A percentile compares a stretch with the other conserved stretches of the same genome.
Evolutionary conservation across 345 rosid species (phyloP).

Genomic region (Eutrema heterophyllum): DNA sequence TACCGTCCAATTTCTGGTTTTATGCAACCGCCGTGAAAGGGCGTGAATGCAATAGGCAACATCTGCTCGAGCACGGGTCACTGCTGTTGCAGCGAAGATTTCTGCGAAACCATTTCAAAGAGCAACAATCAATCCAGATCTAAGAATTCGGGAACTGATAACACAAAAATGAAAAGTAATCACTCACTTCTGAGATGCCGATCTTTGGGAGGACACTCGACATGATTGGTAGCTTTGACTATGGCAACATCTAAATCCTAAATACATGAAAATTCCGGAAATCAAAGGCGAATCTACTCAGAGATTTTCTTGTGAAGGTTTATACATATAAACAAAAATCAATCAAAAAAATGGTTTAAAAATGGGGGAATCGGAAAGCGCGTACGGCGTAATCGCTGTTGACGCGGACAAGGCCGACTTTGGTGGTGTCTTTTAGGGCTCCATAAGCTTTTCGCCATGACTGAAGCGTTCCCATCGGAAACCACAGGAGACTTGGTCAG

Average conservation of each 20-base stretch:
- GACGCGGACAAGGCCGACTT: slow-evolving; percentile 99
- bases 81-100: slow-evolving; percentile 64
- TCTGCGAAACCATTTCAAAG: slow-evolving; percentile 38
- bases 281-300: slow-evolving; percentile 16
- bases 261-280: slow-evolving; percentile 8
- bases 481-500: slow-evolving; percentile 29
- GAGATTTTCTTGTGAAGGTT: neutral
- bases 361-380: neutral
- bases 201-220: slow-evolving; percentile 97
- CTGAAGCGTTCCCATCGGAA: slow-evolving; percentile 86
- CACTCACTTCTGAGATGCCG: slow-evolving; percentile 83
- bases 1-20: slow-evolving; percentile 86
- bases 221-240: slow-evolving; percentile 96
- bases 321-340: neutral
- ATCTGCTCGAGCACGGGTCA: slow-evolving; percentile 84
- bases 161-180: neutral
- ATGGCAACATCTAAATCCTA: slow-evolving; percentile 98
- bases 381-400: slow-evolving; percentile 94
- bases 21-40: slow-evolving; percentile 71
- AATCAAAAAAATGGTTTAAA: neutral
- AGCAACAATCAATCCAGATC: slow-evolving; percentile 8
- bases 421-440: slow-evolving; percentile 92
- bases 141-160: slow-evolving; percentile 23
- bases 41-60: slow-evolving; percentile 88
- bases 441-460: slow-evolving; percentile 96